These are phyloP conservation scores for Phragmites australis DNA, from an alignment of 176 grass and related monocot species.

Conservation along the genomic window DNA sequence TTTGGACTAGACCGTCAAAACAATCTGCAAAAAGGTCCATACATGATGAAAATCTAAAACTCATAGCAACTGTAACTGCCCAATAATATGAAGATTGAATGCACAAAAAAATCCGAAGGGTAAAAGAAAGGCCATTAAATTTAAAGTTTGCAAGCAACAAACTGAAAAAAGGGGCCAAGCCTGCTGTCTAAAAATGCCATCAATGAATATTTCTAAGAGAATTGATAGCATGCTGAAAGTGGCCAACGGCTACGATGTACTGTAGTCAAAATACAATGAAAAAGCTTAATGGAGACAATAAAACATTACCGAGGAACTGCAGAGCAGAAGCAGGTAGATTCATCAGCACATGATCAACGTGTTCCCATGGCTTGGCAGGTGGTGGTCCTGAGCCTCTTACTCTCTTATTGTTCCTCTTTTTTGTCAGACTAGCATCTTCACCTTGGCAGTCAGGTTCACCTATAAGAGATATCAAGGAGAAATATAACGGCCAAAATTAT, in stretches of 20 bases:
- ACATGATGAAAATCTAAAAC: constrained; percentile 16
- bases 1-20: constrained; percentile 70
- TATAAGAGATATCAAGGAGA: constrained; percentile 23
- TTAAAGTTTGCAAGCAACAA: neutral
- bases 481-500: constrained; percentile 8
- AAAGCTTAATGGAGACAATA: neutral
- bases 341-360: constrained; percentile 91
- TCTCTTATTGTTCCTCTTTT: constrained; percentile 71
- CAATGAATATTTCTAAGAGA: neutral
- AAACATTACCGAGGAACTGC: constrained; percentile 77
- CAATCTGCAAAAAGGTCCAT: constrained; percentile 42
- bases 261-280: neutral
- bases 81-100: constrained; percentile 7
- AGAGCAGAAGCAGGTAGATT: constrained; percentile 94
- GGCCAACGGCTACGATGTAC: neutral
- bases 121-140: neutral
- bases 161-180: neutral
- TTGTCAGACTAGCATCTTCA: constrained; percentile 46
- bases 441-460: constrained; percentile 47
- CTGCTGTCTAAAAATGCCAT: constrained; percentile 6
- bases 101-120: neutral
- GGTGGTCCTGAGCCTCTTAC: constrained; percentile 53
- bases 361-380: constrained; percentile 60
- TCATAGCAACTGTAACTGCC: neutral
- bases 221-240: neutral